Evolutionary conservation across 208 protist genomes (phyloP).

Genomic region (Acanthamoeba divionensis): DNA sequence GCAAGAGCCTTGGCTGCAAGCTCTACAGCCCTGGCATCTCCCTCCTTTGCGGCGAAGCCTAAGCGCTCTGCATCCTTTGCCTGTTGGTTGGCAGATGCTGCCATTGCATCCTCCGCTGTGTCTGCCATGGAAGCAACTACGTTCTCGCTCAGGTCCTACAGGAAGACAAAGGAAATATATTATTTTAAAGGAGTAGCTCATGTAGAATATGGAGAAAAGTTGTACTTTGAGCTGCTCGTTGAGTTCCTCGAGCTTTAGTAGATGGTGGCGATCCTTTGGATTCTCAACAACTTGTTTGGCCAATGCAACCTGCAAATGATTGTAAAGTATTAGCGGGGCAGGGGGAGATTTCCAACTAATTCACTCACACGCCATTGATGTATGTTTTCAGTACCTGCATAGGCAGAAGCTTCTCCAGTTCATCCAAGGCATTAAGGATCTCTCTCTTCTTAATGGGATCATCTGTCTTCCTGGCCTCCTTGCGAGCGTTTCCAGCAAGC

Average conservation of each 20-base stretch:
- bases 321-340: too few species aligned
- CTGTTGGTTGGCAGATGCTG: constrained; percentile 2
- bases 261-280: neutral
- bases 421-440: neutral
- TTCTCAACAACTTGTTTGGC: neutral
- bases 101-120: constrained; percentile 1
- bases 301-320: too few species aligned
- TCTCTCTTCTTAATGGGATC: neutral
- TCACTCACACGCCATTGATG: too few species aligned
- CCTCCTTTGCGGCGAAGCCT: neutral
- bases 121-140: neutral
- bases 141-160: neutral
- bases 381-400: too few species aligned
- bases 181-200: too few species aligned
- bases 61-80: neutral
- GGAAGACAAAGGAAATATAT: too few species aligned
- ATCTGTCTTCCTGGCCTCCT: neutral
- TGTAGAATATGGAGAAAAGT: too few species aligned
- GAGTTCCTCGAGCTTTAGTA: neutral
- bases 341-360: too few species aligned
- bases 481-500: neutral
- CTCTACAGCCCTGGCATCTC: neutral
- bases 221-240: neutral
- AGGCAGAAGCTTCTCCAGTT: neutral
- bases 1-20: constrained; percentile 28